Conservation (phyloP, 768 basidiomycete genomes). For the Dioszegia hungarica region DNA sequence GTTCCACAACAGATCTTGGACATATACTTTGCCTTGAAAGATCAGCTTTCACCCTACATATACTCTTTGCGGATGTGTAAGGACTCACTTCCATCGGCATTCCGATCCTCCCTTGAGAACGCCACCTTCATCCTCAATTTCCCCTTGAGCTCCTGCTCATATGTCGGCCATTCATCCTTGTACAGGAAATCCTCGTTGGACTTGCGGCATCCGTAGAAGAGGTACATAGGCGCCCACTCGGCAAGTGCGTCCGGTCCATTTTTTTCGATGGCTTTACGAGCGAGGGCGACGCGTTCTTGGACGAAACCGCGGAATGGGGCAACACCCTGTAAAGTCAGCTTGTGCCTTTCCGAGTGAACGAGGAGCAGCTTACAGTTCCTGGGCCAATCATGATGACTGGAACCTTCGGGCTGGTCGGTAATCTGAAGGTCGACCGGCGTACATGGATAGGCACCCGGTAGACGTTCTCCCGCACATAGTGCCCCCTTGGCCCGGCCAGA, state of each 20-base stretch:
- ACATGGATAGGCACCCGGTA: conserved; percentile 92
- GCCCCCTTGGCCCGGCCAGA: conserved; percentile 83
- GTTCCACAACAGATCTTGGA: conserved; percentile 94
- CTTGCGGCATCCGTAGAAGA: conserved; percentile 94
- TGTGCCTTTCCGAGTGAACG: neutral
- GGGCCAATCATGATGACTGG: conserved; percentile 99
- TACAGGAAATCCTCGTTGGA: conserved; percentile 88
- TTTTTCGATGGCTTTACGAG: conserved; percentile 89
- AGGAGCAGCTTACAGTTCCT: conserved; percentile 71
- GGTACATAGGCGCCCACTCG: conserved; percentile 90
- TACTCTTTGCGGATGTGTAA: neutral
- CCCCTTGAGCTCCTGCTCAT: conserved; percentile 76
- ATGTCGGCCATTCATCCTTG: conserved; percentile 89
- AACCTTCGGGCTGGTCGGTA: conserved; percentile 96
- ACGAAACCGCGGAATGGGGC: conserved; percentile 99
- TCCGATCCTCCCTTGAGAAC: conserved; percentile 59
- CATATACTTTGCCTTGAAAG: conserved; percentile 82
- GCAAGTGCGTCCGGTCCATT: conserved; percentile 86
- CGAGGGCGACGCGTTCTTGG: conserved; percentile 94
- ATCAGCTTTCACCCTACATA: neutral
- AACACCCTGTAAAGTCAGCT: conserved; percentile 60
- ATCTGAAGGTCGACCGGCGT: conserved; percentile 88
- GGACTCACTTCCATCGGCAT: conserved; percentile 47
- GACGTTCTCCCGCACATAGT: conserved; percentile 63
- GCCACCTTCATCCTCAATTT: conserved; percentile 85